Conservation (phyloP, 129 eudicot genomes). For the Centaurea solstitialis region DNA sequence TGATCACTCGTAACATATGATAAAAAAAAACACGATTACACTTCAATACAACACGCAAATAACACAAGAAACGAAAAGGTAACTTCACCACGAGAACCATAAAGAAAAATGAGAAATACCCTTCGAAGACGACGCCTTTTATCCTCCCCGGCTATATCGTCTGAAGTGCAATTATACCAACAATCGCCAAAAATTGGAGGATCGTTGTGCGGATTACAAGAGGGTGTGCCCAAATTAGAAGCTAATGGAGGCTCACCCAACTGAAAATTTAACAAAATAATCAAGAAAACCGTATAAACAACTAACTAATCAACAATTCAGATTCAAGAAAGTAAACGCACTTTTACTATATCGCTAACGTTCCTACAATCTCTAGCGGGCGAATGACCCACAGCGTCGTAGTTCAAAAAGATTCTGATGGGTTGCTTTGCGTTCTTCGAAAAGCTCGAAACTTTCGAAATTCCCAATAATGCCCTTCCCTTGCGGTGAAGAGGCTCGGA, state of each 20-base stretch:
- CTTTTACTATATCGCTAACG: conserved; percentile 89
- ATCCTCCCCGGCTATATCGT: conserved; percentile 90
- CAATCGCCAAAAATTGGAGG: conserved; percentile 89
- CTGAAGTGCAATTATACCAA: conserved; percentile 94
- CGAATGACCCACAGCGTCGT: conserved; percentile 98
- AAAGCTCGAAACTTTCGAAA: conserved; percentile 32
- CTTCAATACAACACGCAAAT: not conserved
- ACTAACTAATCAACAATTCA: not conserved
- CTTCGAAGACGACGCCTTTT: conserved; percentile 84
- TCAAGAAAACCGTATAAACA: not conserved
- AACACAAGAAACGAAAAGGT: not conserved
- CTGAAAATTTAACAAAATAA: conserved; percentile 37
- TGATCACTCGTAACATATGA: conserved; percentile 29
- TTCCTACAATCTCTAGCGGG: conserved; percentile 91
- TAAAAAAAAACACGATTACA: not conserved
- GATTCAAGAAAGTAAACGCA: conserved; percentile 29
- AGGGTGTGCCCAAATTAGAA: conserved; percentile 61
- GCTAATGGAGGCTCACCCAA: conserved; percentile 87
- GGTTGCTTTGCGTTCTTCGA: conserved; percentile 62
- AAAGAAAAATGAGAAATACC: conserved; percentile 38
- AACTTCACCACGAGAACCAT: not conserved
- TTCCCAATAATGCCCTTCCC: conserved; percentile 78
- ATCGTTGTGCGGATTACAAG: conserved; percentile 79
- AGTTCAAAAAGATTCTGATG: conserved; percentile 83
- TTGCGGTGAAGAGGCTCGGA: conserved; percentile 46